Base-by-base conservation (phyloP, 257 asterid genomes). In the Capsicum baccatum region DNA sequence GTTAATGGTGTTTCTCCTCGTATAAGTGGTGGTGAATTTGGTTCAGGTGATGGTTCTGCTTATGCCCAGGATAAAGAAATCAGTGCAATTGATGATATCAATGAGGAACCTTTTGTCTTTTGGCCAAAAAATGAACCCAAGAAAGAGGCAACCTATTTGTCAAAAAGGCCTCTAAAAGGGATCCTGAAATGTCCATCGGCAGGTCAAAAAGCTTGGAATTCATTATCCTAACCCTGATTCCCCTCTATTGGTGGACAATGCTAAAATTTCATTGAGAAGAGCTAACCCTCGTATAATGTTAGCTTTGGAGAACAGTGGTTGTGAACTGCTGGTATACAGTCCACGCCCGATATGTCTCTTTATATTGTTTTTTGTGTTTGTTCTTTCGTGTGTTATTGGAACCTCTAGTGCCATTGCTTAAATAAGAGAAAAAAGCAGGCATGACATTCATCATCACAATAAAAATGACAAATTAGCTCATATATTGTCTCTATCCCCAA, bases 281-380 rank as follows among this genome's bases (percentile, higher is more conserved):
- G 97, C 97, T 39, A 94, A 92, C 84, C 93, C 97, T 14, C 96
- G 85, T 87, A 52, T 89, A 94, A 92, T 80, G 97, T 94, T 17
- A 84, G 92, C 64, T 94, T 94, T 81, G 84, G 87, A 47, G 87
- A 76, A 14, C 81, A 76, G 63, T 21, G 81, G 81, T 48, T 76
- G 81, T 76, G 63, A 76, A 76, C 5, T 7, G 62, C 44, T 26
- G 81, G 63, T 52, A 14, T 8, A 76, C 39, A 76, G 2, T 52
- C 81, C 47, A 52, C 0, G 14, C 11, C 47, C 21, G 21, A 6
- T 52, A 21, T 26, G 15, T 21, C 62, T 26, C 33, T 76, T 54
- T 59, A 52, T 26, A 33, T 52, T 26, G 26, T 52, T 76, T 62
- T 76, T 42, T 21, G 37, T 56, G 11, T 73, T 26, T 26, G 33